Evolutionary conservation across 148 eudicot genomes (phyloP).

Genomic region (Bassia scoparia): DNA sequence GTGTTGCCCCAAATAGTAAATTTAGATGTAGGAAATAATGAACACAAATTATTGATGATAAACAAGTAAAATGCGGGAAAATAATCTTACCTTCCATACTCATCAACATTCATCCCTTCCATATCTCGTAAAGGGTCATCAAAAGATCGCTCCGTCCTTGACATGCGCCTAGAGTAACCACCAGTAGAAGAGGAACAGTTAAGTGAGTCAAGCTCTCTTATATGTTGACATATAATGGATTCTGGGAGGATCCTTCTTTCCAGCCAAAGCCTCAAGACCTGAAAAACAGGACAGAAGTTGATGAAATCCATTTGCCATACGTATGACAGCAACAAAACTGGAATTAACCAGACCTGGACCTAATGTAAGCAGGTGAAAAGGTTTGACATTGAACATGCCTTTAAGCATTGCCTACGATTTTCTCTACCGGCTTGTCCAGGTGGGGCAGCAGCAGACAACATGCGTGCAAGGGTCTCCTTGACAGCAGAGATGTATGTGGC

Average conservation of each 20-base stretch:
- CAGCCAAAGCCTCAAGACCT: slow-evolving; percentile 94
- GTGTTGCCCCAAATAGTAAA: background rate
- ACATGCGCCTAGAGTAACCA: slow-evolving; percentile 58
- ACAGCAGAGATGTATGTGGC: slow-evolving; percentile 68
- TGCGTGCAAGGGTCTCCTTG: slow-evolving; percentile 69
- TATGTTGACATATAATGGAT: slow-evolving; percentile 63
- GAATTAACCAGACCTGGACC: background rate
- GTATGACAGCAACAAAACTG: background rate
- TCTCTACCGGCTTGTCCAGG: slow-evolving; percentile 80
- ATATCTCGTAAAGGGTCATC: slow-evolving; percentile 92
- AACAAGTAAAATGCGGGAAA: background rate
- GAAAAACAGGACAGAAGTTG: slow-evolving; percentile 14
- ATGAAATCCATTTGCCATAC: background rate
- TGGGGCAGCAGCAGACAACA: slow-evolving; percentile 93
- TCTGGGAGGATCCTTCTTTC: slow-evolving; percentile 85
- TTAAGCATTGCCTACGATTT: slow-evolving; percentile 91
- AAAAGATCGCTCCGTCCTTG: slow-evolving; percentile 87
- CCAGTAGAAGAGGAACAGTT: slow-evolving; percentile 52
- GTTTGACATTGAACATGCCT: slow-evolving; percentile 43
- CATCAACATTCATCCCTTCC: slow-evolving; percentile 95
- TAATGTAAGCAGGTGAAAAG: background rate
- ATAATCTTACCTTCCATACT: slow-evolving; percentile 78
- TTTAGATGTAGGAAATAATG: background rate
- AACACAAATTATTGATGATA: background rate
- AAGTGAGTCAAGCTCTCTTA: slow-evolving; percentile 71